Evolutionary conservation across 768 basidiomycete species (phyloP), one percentile per base, ranked within the genome.

Genomic region (Agaricus sinodeliciosus): DNA sequence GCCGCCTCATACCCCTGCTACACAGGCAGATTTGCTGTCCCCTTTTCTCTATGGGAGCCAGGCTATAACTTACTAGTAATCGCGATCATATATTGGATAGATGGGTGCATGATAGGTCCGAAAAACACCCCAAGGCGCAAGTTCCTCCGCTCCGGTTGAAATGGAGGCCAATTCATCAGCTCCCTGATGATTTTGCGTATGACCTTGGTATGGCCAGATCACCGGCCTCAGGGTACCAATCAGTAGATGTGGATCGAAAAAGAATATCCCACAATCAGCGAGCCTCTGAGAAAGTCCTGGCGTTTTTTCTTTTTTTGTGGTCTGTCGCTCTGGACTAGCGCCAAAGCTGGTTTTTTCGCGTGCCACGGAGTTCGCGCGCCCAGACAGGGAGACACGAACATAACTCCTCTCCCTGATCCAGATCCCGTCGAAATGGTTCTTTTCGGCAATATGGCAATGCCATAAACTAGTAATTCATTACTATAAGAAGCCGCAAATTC

Each of bases 1-100:
- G 47, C 36, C 19, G 19, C 12, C n/a, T n/a, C 28, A 8, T n/a
- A 15, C 15, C 43, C 37, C 51, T 35, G 51, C 16, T 16, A 45
- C 28, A 11, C 43, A 16, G 43, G 51, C 51, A 52, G 43, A 45
- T 52, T 52, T 52, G 51, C 35, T 44, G 16, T 36, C 51, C 25
- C 51, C 51, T 44, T 45, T 13, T 9, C 22, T 22, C 22, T 22
- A 22, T 3, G 22, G 22, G 22, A 22, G 22, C 22, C 22, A 22
- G 22, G 22, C 22, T 22, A 3, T 2, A 22, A 22, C 22, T 22
- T 22, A 3, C 22, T 22, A 22, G 22, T 19, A 11, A 19, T 12
- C 9, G 22, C 3, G 22, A 22, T 34, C 16, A 8, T 43, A 34
- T 43, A 28, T 25, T 12, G 28, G 34, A 19, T 50, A 18, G 16